Evolutionary conservation across 2,329 filamentous ascomycete genomes (phyloP).

Genomic region (Rhytidhysteron rufulum): DNA sequence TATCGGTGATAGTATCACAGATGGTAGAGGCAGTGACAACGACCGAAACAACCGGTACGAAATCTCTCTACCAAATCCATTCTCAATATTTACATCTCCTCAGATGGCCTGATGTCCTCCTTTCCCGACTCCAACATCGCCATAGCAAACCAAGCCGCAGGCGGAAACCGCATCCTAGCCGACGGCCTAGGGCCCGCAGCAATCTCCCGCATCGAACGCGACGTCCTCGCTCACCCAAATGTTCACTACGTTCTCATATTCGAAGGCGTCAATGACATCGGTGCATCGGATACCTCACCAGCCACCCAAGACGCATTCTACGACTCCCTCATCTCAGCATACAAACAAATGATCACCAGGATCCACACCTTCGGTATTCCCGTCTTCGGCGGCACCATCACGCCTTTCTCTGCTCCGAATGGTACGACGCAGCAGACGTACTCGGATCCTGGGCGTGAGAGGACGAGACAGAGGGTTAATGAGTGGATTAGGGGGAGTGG

Average conservation of each 20-base stretch:
- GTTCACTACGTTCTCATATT: constrained; percentile 62
- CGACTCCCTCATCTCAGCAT: constrained; percentile 54
- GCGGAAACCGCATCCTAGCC: constrained; percentile 62
- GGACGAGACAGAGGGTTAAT: constrained; percentile 56
- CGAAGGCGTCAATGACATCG: constrained; percentile 68
- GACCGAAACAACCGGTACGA: constrained; percentile 54
- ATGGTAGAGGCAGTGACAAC: constrained; percentile 58
- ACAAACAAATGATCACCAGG: constrained; percentile 54
- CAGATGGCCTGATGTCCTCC: too few species aligned
- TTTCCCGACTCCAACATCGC: constrained; percentile 52
- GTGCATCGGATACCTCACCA: constrained; percentile 44
- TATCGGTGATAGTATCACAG: constrained; percentile 63
- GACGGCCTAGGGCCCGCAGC: constrained; percentile 62
- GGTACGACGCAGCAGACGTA: constrained; percentile 49
- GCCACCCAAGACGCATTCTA: constrained; percentile 47
- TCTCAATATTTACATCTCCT: too few species aligned
- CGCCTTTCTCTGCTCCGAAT: constrained; percentile 53
- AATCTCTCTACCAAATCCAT: constrained; percentile 1
- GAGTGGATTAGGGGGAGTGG: constrained; percentile 56
- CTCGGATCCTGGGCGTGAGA: constrained; percentile 52
- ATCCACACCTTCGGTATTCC: constrained; percentile 53
- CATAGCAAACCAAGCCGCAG: constrained; percentile 63
- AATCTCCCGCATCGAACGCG: constrained; percentile 59
- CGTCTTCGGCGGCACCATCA: constrained; percentile 63
- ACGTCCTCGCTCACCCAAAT: constrained; percentile 56